These are phyloP conservation scores for Pichia insulana DNA, from an alignment of 805 yeast species.

Conservation along the genomic window DNA sequence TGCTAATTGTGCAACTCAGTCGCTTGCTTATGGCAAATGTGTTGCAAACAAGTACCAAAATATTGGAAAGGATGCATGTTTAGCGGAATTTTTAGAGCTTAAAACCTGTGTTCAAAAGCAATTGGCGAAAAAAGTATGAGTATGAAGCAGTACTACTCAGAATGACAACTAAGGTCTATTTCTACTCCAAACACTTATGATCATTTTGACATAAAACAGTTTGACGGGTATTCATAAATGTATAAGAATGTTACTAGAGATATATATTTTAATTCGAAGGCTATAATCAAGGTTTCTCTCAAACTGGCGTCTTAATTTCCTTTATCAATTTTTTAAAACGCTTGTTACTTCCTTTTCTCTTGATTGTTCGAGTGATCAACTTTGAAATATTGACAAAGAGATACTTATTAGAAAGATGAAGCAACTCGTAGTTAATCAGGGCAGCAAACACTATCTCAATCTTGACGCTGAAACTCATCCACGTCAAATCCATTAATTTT, in stretches of 20 bases:
- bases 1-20: conserved; percentile 22
- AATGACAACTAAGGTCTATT: too few species aligned
- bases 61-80: conserved; percentile 44
- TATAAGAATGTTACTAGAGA: too few species aligned
- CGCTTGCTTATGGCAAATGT: conserved; percentile 45
- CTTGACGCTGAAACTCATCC: conserved; percentile 44
- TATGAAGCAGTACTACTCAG: too few species aligned
- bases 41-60: conserved; percentile 41
- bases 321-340: conserved; percentile 30
- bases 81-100: conserved; percentile 39
- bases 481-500: conserved; percentile 65
- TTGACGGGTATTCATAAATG: too few species aligned
- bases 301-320: conserved; percentile 17
- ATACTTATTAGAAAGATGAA: conserved; percentile 38
- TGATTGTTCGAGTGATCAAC: conserved; percentile 30
- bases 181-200: too few species aligned
- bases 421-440: conserved; percentile 38
- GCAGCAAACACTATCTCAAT: conserved; percentile 39
- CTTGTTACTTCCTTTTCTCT: conserved; percentile 24
- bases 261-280: too few species aligned
- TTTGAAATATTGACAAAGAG: conserved; percentile 36
- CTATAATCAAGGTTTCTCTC: neutral
- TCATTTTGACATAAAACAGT: too few species aligned
- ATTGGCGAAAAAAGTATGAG: conserved; percentile 1
- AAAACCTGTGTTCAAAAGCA: conserved; percentile 38